Percentiles rank a stretch among this genome's conserved stretches.
These are phyloP conservation scores for Pleurotus djamor DNA, from an alignment of 768 basidiomycete species.

Conservation along the genomic window DNA sequence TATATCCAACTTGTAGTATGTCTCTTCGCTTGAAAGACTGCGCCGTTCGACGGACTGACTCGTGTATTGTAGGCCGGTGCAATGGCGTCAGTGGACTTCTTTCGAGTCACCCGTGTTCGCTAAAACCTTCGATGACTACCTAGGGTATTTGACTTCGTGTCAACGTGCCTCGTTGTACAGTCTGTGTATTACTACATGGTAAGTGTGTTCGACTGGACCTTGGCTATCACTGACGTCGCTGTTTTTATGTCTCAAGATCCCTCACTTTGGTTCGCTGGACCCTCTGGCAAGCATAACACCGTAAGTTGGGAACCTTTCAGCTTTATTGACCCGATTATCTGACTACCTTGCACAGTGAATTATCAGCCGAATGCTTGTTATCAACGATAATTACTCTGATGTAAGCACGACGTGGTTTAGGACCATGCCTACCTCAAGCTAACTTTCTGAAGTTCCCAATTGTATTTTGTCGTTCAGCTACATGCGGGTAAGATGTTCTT, in stretches of 20 bases:
- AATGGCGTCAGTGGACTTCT: slow-evolving; percentile 13
- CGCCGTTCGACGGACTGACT: not conserved
- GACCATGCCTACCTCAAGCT: too few relatives aligned
- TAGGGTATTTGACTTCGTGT: slow-evolving; percentile 31
- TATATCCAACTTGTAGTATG: slow-evolving; percentile 28
- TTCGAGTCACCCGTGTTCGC: not conserved
- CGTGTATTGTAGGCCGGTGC: slow-evolving; percentile 8
- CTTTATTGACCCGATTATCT: not conserved
- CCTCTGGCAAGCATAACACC: slow-evolving; percentile 35
- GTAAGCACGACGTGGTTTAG: slow-evolving; percentile 17
- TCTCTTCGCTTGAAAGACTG: not conserved
- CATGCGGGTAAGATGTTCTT: slow-evolving; percentile 23
- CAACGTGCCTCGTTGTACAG: slow-evolving; percentile 37
- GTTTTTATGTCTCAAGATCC: slow-evolving; percentile 26
- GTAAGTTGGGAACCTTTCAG: slow-evolving; percentile 18
- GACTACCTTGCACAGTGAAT: slow-evolving; percentile 21
- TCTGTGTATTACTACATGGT: slow-evolving; percentile 45
- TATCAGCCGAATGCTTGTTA: slow-evolving; percentile 39
- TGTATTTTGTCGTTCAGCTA: slow-evolving; percentile 41
- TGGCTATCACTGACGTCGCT: not conserved
- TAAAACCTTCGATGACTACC: not conserved
- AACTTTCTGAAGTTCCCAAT: slow-evolving; percentile 31
- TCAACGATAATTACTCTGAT: slow-evolving; percentile 41
- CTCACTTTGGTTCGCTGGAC: slow-evolving; percentile 36
- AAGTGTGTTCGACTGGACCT: not conserved